Percentiles rank a stretch among this genome's conserved stretches.
These are phyloP conservation scores for Clausena lansium DNA, from an alignment of 345 rosid species.

Conservation along the genomic window DNA sequence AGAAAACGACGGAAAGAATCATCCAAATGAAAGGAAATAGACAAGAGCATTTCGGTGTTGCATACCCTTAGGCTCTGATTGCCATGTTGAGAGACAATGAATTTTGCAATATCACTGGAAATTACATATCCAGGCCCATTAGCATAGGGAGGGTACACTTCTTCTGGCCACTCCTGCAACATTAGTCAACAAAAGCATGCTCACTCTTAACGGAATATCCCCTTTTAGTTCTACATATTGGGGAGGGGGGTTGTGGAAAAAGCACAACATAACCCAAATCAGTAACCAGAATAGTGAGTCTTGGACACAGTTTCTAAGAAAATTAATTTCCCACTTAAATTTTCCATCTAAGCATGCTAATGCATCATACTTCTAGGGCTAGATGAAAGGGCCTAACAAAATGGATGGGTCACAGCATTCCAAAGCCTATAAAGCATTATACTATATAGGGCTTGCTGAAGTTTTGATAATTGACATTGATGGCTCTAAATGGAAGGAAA, in stretches of 20 bases:
- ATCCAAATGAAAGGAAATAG: neutral
- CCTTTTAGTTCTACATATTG: neutral
- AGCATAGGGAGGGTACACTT: constrained; percentile 90
- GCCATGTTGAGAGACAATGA: constrained; percentile 55
- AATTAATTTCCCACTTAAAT: neutral
- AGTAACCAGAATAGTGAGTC: neutral
- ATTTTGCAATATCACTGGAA: constrained; percentile 68
- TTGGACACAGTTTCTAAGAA: neutral
- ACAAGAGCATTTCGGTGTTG: constrained; percentile 11
- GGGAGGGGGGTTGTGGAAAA: no score
- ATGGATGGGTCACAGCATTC: neutral
- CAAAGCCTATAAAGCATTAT: neutral
- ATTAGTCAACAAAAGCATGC: constrained; percentile 12
- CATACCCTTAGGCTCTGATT: constrained; percentile 69
- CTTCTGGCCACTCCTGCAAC: constrained; percentile 95
- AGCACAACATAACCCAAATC: neutral
- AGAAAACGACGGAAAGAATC: neutral
- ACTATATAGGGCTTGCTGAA: neutral
- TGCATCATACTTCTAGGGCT: no score
- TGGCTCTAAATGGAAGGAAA: neutral
- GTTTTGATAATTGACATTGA: neutral
- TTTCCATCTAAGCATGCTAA: no score
- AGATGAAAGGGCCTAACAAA: no score
- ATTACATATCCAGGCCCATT: constrained; percentile 93
- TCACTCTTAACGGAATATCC: neutral